These are phyloP conservation scores for Fusarium caatingaense DNA, from an alignment of 2,329 filamentous ascomycete species.

Conservation along the genomic window DNA sequence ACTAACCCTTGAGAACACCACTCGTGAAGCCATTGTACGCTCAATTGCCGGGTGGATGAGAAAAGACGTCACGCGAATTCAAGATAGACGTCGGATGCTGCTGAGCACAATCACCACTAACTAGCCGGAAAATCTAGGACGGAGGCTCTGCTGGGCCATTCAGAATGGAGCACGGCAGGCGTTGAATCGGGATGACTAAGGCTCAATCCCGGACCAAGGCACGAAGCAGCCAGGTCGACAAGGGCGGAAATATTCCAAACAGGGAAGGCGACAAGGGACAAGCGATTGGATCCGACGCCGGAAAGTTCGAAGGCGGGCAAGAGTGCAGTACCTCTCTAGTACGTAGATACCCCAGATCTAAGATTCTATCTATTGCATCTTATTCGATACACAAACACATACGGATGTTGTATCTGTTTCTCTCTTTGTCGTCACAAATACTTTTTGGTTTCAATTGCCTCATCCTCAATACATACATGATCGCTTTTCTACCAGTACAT, in stretches of 20 bases:
- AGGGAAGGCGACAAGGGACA: conserved; percentile 21
- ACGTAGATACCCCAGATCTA: conserved; percentile 8
- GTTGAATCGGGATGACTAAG: conserved; percentile 36
- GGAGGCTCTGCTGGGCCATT: conserved; percentile 44
- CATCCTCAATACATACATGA: conserved; percentile 7
- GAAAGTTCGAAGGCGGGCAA: conserved; percentile 26
- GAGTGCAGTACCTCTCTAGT: background rate
- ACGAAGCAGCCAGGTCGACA: background rate
- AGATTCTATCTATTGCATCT: conserved; percentile 10
- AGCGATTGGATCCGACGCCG: conserved; percentile 33
- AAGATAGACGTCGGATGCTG: conserved; percentile 38
- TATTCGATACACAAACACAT: conserved; percentile 5
- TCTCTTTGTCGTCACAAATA: background rate
- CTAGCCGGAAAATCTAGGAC: conserved; percentile 47
- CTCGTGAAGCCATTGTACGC: conserved; percentile 69
- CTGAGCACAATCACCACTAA: conserved; percentile 38
- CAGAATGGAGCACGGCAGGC: conserved; percentile 11
- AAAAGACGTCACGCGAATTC: conserved; percentile 45
- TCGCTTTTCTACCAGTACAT: conserved; percentile 6
- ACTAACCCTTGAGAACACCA: conserved; percentile 67
- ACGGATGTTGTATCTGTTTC: background rate
- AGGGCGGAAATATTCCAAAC: conserved; percentile 17
- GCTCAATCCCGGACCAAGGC: conserved; percentile 14
- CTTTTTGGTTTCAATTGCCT: background rate
- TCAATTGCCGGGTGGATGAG: conserved; percentile 57